Evolutionary conservation across 2,329 filamentous ascomycete genomes (phyloP), one percentile per base, ranked within the genome.

Genomic region (Aspergillus floridensis): DNA sequence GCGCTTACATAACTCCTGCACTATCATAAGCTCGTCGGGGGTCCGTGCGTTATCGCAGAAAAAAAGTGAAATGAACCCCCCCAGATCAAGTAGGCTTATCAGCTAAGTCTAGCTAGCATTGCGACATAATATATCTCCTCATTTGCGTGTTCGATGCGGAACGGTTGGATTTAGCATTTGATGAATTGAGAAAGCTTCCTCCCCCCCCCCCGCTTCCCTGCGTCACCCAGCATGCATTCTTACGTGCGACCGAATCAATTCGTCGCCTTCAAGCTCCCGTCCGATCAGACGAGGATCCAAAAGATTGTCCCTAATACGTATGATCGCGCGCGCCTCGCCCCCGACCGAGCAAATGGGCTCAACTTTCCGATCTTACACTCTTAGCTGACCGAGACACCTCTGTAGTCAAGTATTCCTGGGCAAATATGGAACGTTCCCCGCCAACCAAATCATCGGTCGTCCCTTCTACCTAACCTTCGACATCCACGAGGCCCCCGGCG

Each of bases 381-480:
- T 35, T 26, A 32, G 47, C 58, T 64, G 59, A 65, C 65, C 57
- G 21, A 29, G 26, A 29, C 3, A 3, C 58, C 47, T 26, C 21
- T 47, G 10, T 66, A 97, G 93, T 46, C 91, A 86, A 49, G 89
- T 98, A 65, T 92, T 91, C 1, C 82, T 98, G 35, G 92, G 92
- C 58, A 98, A 97, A 84, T 96, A 95, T 74, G 95, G 95, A 64
- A 86, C 87, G 2, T 97, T 99, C 72, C 89, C 91, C 16, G 87
- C 91, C 55, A 97, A 98, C 72, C 84, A 95, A 32, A 86, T 99
- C 49, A 85, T 99, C 63, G 89, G 92, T n/a, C 88, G 95, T 7
- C 95, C 95, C 0, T 96, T 91, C 73, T 86, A 96, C 78, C 81
- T 96, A 61, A 98, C 93, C 0, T 99, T 92, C 77, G 93, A 98